These are phyloP conservation scores for Aegilops speltoides DNA, from an alignment of 176 grass and related monocot species.

Conservation along the genomic window DNA sequence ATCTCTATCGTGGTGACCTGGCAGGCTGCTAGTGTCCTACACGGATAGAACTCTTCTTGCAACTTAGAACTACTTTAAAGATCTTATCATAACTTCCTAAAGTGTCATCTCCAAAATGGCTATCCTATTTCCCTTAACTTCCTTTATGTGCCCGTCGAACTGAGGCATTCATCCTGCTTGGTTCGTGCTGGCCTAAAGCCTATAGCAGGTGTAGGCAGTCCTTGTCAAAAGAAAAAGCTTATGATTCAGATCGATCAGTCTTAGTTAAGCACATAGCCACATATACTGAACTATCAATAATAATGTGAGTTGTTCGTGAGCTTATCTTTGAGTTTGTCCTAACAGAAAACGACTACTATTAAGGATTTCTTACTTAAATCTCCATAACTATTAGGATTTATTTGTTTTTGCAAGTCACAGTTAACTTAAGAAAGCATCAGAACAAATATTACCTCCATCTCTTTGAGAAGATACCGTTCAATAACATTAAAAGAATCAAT, in stretches of 20 bases:
- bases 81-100: not conserved
- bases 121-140: not conserved
- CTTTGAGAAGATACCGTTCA: conserved; percentile 76
- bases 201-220: not conserved
- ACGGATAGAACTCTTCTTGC: not conserved
- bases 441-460: conserved; percentile 67
- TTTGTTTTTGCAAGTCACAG: not conserved
- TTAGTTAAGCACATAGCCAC: not conserved
- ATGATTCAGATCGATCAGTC: not conserved
- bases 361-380: conserved; percentile 2
- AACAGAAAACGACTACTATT: not conserved
- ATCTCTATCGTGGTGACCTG: not conserved
- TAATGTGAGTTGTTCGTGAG: not conserved
- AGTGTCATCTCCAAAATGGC: not conserved
- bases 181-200: not conserved
- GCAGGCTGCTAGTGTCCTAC: not conserved
- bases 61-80: not conserved
- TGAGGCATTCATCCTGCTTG: not conserved
- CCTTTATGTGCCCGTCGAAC: not conserved
- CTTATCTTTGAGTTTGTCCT: not conserved
- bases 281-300: not conserved
- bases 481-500: conserved; percentile 96
- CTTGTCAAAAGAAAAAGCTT: not conserved
- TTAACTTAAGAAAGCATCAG: conserved; percentile 7
- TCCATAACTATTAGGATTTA: not conserved